These are phyloP conservation scores for Cutaneotrichosporon sp. DNA, from an alignment of 1,284 basidiomycete species.

Conservation along the genomic window DNA sequence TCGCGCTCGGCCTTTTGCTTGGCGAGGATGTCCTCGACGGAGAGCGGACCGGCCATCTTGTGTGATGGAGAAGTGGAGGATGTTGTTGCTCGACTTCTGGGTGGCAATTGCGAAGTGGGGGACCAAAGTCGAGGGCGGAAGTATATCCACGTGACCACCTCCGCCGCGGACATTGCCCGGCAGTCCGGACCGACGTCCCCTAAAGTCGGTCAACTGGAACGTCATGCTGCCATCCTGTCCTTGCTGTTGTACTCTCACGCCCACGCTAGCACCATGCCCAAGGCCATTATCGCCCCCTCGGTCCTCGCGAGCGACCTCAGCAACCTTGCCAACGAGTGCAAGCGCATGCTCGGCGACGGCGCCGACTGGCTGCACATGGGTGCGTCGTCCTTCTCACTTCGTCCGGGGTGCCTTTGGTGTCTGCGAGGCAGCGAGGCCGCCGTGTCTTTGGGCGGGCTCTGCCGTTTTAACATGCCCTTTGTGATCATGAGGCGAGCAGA, in stretches of 20 bases:
- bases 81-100: not conserved
- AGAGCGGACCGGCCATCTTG: slow-evolving; percentile 37
- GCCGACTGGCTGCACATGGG: slow-evolving; percentile 98
- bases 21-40: slow-evolving; percentile 74
- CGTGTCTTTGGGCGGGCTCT: no score
- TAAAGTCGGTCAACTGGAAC: not conserved
- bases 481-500: no score
- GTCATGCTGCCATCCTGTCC: not conserved
- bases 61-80: not conserved
- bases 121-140: not conserved
- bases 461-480: no score
- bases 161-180: not conserved
- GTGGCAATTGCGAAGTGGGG: slow-evolving; percentile 8
- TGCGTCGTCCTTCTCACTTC: slow-evolving; percentile 50
- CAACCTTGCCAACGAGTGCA: slow-evolving; percentile 85
- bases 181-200: not conserved
- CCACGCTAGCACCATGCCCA: slow-evolving; percentile 61
- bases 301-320: slow-evolving; percentile 92
- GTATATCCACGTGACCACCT: not conserved
- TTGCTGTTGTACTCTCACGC: not conserved
- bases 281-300: slow-evolving; percentile 84
- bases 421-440: no score
- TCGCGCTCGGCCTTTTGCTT: slow-evolving; percentile 86
- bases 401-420: no score
- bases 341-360: slow-evolving; percentile 85